A percentile compares a stretch with the other conserved stretches of the same genome.
phyloP scores from a whole-genome alignment of 371 early-diverging fungal genomes.

The Cokeromyces recurvatus region DNA sequence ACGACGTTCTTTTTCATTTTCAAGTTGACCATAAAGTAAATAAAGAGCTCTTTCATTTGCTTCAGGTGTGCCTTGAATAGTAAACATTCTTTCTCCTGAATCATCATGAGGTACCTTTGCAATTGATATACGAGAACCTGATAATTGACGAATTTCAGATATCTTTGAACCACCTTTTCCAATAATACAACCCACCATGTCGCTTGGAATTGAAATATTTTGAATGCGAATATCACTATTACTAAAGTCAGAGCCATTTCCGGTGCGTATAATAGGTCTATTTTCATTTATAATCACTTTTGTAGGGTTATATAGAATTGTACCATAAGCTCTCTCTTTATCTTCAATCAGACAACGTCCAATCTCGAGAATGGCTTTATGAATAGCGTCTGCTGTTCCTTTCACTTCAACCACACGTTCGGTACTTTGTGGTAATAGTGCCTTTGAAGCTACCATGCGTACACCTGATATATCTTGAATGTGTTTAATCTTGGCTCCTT shows the following conservation, averaged over 20 bases:
- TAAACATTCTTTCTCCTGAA: slow-evolving; percentile 81
- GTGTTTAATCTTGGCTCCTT: slow-evolving; percentile 83
- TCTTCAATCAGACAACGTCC: slow-evolving; percentile 46
- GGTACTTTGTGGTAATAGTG: slow-evolving; percentile 82
- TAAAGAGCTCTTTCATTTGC: slow-evolving; percentile 86
- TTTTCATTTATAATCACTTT: slow-evolving; percentile 10
- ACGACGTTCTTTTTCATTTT: slow-evolving; percentile 81
- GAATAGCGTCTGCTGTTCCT: slow-evolving; percentile 68
- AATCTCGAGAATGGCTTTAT: slow-evolving; percentile 70
- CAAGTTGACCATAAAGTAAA: slow-evolving; percentile 85
- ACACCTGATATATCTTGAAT: slow-evolving; percentile 82
- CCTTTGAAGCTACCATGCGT: slow-evolving; percentile 81
- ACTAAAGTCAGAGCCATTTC: background rate
- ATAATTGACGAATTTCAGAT: slow-evolving; percentile 82
- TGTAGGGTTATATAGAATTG: slow-evolving; percentile 44
- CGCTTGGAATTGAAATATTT: slow-evolving; percentile 84
- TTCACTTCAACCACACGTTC: slow-evolving; percentile 84
- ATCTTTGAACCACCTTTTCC: slow-evolving; percentile 89
- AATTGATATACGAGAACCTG: slow-evolving; percentile 84
- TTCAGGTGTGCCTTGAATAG: slow-evolving; percentile 84
- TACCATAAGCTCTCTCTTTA: slow-evolving; percentile 45
- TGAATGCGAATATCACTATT: slow-evolving; percentile 55
- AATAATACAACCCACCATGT: slow-evolving; percentile 94
- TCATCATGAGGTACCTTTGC: slow-evolving; percentile 76
- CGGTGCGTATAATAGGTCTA: background rate